Percentiles rank a stretch among this genome's conserved stretches.
phyloP scores from a whole-genome alignment of 2,329 filamentous ascomycete species.

The Macrophomina phaseolina region DNA sequence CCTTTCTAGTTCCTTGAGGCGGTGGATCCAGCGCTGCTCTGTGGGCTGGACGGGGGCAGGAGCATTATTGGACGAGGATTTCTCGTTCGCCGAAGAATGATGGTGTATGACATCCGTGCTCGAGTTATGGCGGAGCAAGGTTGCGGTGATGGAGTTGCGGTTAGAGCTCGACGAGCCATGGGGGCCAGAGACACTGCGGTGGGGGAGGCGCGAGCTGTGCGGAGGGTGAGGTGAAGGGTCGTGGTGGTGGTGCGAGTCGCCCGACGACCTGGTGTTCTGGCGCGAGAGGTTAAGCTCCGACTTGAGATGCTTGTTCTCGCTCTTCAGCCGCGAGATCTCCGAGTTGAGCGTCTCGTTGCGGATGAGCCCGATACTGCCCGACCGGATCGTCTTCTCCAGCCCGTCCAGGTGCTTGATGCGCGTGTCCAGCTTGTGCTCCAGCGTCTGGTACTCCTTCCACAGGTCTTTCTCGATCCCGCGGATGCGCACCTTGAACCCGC shows the following conservation, averaged over 20 bases:
- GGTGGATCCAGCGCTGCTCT: conserved; percentile 82
- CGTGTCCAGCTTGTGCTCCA: conserved; percentile 80
- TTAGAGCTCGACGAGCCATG: conserved; percentile 34
- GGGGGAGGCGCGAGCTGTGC: neutral
- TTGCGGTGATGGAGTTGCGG: conserved; percentile 54
- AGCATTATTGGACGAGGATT: conserved; percentile 31
- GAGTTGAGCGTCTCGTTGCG: conserved; percentile 39
- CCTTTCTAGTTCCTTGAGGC: conserved; percentile 85
- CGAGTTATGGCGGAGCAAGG: conserved; percentile 56
- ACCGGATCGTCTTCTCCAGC: conserved; percentile 74
- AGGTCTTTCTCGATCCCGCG: conserved; percentile 86
- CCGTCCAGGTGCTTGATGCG: conserved; percentile 86
- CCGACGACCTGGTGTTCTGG: conserved; percentile 42
- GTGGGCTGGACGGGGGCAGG: conserved; percentile 46
- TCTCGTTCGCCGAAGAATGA: conserved; percentile 50
- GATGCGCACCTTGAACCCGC: conserved; percentile 78
- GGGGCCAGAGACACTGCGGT: conserved; percentile 31
- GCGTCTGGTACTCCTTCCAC: conserved; percentile 85
- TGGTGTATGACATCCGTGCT: conserved; percentile 14
- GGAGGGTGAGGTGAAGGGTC: conserved; percentile 24
- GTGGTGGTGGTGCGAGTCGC: conserved; percentile 31
- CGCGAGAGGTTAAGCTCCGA: conserved; percentile 70
- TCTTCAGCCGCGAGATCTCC: conserved; percentile 64
- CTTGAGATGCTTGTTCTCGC: conserved; percentile 65
- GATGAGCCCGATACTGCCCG: conserved; percentile 36